These are phyloP conservation scores for Alnus glutinosa DNA, from an alignment of 306 rosid species.

Conservation along the genomic window DNA sequence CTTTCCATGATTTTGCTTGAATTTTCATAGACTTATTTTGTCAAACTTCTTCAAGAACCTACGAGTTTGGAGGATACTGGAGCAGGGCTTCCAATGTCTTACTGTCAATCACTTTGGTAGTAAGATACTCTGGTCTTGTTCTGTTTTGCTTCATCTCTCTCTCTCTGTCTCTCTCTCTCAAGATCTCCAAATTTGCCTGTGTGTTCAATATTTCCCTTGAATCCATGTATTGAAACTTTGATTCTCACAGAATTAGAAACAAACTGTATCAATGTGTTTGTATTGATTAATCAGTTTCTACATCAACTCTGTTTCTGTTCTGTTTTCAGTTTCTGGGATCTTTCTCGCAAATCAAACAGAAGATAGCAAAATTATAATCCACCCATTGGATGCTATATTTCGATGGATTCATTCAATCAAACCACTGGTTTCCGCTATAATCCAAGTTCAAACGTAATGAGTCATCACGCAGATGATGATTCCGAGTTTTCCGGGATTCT, in stretches of 20 bases:
- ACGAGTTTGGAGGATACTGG: slow-evolving; percentile 7
- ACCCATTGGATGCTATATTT: not conserved
- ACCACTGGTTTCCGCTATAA: slow-evolving; percentile 57
- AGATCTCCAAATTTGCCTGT: not conserved
- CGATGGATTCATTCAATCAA: slow-evolving; percentile 72
- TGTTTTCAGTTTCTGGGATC: slow-evolving; percentile 1
- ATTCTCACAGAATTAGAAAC: not conserved
- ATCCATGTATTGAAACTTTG: not conserved
- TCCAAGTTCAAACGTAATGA: slow-evolving; percentile 40
- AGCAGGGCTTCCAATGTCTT: slow-evolving; percentile 16
- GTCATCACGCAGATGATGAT: slow-evolving; percentile 33
- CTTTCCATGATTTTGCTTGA: slow-evolving; percentile 22
- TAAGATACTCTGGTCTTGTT: slow-evolving; percentile 23
- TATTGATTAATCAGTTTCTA: slow-evolving; percentile 14
- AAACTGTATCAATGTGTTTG: slow-evolving; percentile 5
- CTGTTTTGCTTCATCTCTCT: not conserved
- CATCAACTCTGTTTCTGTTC: slow-evolving; percentile 24
- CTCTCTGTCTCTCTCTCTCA: slow-evolving; percentile 5
- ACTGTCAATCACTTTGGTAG: slow-evolving; percentile 6
- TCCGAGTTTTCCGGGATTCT: slow-evolving; percentile 62
- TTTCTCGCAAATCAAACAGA: slow-evolving; percentile 22
- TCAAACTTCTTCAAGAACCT: slow-evolving; percentile 18
- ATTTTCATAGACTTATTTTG: slow-evolving; percentile 26
- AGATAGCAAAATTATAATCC: not conserved
- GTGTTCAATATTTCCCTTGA: slow-evolving; percentile 12